phyloP scores from a whole-genome alignment of 495 filamentous ascomycete genomes.

The Entonaema liquescens region DNA sequence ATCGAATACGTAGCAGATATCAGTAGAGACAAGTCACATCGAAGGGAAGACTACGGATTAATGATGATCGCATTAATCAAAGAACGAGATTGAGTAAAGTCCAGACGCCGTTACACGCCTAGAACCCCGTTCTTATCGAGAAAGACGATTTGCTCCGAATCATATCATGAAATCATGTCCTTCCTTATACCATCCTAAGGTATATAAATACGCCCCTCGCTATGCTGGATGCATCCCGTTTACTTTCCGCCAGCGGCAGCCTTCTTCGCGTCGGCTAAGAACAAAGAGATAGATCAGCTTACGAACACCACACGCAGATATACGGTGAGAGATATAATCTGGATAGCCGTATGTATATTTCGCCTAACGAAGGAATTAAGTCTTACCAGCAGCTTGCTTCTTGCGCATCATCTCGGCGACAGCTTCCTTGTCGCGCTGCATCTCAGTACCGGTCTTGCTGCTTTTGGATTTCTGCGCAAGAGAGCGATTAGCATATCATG shows the following conservation, averaged over 20 bases:
- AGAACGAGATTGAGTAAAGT: constrained; percentile 22
- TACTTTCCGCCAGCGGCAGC: constrained; percentile 44
- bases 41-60: neutral
- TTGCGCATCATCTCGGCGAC: constrained; percentile 85
- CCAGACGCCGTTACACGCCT: constrained; percentile 38
- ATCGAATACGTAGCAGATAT: neutral
- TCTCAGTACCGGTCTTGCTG: constrained; percentile 71
- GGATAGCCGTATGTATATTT: neutral
- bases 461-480: constrained; percentile 66
- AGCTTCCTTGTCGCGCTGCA: constrained; percentile 75
- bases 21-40: neutral
- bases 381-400: constrained; percentile 85
- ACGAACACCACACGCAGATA: neutral
- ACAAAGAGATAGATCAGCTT: constrained; percentile 6
- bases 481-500: constrained; percentile 21
- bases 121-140: constrained; percentile 22
- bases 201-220: constrained; percentile 1
- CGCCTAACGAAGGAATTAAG: neutral
- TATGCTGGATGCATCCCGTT: neutral
- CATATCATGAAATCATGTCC: constrained; percentile 27
- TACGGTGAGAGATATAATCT: neutral
- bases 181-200: neutral
- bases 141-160: constrained; percentile 28
- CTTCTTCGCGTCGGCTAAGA: constrained; percentile 61
- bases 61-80: constrained; percentile 8